Evolutionary conservation across 2,329 filamentous ascomycete species (phyloP), one percentile per base, ranked within the genome.

Genomic region (Colletotrichum chrysophilum): DNA sequence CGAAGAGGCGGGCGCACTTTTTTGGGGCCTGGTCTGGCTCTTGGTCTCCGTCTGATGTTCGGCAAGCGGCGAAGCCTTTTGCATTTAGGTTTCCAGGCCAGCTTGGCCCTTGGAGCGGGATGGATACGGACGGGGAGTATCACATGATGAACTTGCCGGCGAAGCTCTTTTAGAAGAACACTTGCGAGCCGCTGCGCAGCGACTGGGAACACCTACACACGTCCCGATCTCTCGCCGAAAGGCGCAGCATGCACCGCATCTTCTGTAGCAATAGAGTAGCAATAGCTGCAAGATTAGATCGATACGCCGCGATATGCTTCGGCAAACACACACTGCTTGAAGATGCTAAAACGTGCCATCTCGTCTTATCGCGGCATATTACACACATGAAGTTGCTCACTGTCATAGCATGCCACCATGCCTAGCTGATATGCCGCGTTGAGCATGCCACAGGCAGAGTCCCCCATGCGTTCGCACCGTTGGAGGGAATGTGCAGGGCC

Each of bases 21-120:
- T 52, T 26, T 2, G 52, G 24, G 28, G n/a, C 48, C 14, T 36
- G 26, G 55, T 36, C 18, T 58, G 1, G 21, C 58, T 61, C 58
- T 36, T 60, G 21, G 43, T 28, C 14, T 69, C 60, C 65, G 36
- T 76, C 74, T 69, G 74, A 76, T 74, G 26, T 74, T 76, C 70
- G 65, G 74, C 64, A 75, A 24, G 70, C 43, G 43, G 62, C 62
- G 69, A 60, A 24, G 18, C 21, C 36, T 48, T 48, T 64, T 13
- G 43, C 26, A 36, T 30, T 64, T 56, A 52, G 28, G 56, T 32
- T 72, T 65, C 9, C 12, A 12, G 48, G 30, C 43, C 60, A 18
- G 38, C 65, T 48, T 65, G 38, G 55, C 21, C 32, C 32, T n/a
- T 32, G 16, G 26, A 30, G 21, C 10, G 12, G 32, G 16, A 18